phyloP scores from a whole-genome alignment of 371 early-diverging fungal species.

The Fennellomyces sp. region DNA sequence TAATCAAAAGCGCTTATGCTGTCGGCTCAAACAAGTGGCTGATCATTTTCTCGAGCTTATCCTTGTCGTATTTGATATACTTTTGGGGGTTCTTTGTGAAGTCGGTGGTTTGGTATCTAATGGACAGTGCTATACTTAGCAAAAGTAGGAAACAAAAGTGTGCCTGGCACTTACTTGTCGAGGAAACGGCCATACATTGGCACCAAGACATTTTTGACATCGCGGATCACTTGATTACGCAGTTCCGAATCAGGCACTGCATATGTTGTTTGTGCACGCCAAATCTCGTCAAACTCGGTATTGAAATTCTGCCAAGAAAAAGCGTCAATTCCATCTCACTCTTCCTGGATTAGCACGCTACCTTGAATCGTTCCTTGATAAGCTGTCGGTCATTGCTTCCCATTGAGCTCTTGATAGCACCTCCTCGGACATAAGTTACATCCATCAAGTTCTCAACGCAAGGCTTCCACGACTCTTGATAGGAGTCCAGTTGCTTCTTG shows the following conservation, averaged over 20 bases:
- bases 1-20: conserved; percentile 26
- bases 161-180: conserved; percentile 54
- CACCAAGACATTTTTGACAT: conserved; percentile 72
- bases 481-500: conserved; percentile 60
- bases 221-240: conserved; percentile 70
- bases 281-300: conserved; percentile 79
- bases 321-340: neutral
- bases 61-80: conserved; percentile 81
- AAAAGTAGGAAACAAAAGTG: neutral
- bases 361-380: conserved; percentile 85
- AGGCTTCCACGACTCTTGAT: conserved; percentile 78
- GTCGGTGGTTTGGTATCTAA: conserved; percentile 60
- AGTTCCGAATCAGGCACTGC: conserved; percentile 85
- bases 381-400: conserved; percentile 69
- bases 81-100: conserved; percentile 83
- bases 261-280: conserved; percentile 73
- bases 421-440: conserved; percentile 71
- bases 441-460: conserved; percentile 76
- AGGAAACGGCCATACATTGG: conserved; percentile 83
- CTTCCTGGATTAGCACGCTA: conserved; percentile 13
- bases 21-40: conserved; percentile 72
- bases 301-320: conserved; percentile 65
- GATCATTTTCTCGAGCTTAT: conserved; percentile 64
- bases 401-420: conserved; percentile 63
- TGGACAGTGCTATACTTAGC: conserved; percentile 8